Evolutionary conservation across 2,329 filamentous ascomycete genomes (phyloP), one percentile per base, ranked within the genome.

Genomic region (Dothidotthia symphoricarpi): DNA sequence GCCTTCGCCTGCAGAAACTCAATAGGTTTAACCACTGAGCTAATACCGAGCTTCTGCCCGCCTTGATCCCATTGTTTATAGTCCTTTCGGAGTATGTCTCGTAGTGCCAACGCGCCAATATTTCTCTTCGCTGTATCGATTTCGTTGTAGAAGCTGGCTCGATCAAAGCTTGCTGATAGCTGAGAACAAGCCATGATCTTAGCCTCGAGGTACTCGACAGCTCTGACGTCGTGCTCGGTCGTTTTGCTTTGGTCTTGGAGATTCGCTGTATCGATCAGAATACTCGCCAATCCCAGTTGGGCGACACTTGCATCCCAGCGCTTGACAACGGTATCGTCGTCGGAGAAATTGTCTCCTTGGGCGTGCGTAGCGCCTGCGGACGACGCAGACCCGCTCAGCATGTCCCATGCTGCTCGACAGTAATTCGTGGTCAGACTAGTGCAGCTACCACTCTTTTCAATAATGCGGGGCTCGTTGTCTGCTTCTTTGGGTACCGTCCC

Each of bases 21-120:
- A 5, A 90, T 65, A n/a, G 75, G 68, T 49, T 81, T 81, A 3
- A 85, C 79, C 3, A 83, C 73, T 28, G 78, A 78, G 53, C 80
- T 79, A 37, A 87, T 80, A n/a, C 86, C 86, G 4, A 91, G 72
- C 13, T 68, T 72, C 25, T 80, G 59, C 0, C 51, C 63, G 34
- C 65, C 69, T 9, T 69, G 69, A 9, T 68, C 69, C 86, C 86
- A 93, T 58, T 86, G 76, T 69, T 94, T 94, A 68, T 90, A 94
- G 67, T 94, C 87, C 64, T 91, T 91, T 47, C 85, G 75, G 35
- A 91, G 66, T 26, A 90, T 76, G 51, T 90, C 86, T 15, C 75
- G 69, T 49, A 88, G 65, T 25, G 68, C 70, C 30, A 93, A 67
- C 0, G 59, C 51, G 3, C 75, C 77, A 34, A 93, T 74, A 49